Evolutionary conservation across 2,329 filamentous ascomycete species (phyloP).

Genomic region (Emydomyces testavorans): DNA sequence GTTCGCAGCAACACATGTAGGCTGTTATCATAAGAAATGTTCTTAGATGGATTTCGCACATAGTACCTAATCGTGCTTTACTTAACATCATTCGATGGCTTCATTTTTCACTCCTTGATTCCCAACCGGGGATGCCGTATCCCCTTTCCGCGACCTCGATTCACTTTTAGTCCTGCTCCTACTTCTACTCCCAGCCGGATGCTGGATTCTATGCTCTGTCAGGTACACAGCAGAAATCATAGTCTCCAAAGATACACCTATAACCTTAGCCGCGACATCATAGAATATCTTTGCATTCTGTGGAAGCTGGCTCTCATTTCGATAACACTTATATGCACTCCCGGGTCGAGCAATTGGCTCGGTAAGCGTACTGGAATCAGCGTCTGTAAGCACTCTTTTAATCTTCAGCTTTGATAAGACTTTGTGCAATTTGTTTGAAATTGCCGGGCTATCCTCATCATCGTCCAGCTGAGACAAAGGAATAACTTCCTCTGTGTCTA

Average conservation of each 20-base stretch:
- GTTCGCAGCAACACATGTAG: no score
- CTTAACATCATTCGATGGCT: no score
- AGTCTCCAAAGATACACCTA: constrained; percentile 40
- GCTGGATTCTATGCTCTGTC: constrained; percentile 36
- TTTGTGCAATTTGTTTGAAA: constrained; percentile 32
- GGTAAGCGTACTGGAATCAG: constrained; percentile 20
- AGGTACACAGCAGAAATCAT: constrained; percentile 42
- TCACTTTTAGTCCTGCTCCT: constrained; percentile 5
- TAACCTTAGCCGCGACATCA: constrained; percentile 40
- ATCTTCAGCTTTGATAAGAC: constrained; percentile 35
- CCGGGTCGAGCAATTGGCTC: constrained; percentile 37
- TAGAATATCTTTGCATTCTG: constrained; percentile 40
- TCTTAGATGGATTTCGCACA: no score
- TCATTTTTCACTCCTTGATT: background rate
- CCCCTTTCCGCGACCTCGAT: background rate
- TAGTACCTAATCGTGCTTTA: no score
- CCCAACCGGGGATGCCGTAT: background rate
- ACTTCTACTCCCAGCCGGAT: background rate
- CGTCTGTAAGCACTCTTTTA: constrained; percentile 29
- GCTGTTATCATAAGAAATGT: no score
- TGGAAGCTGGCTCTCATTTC: constrained; percentile 38
- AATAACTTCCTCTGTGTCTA: constrained; percentile 14
- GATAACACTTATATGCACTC: constrained; percentile 41
- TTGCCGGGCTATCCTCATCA: constrained; percentile 22
- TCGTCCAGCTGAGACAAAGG: constrained; percentile 5